phyloP scores from a whole-genome alignment of 2,329 filamentous ascomycete genomes.

The Sclerotiophoma versabilis region DNA sequence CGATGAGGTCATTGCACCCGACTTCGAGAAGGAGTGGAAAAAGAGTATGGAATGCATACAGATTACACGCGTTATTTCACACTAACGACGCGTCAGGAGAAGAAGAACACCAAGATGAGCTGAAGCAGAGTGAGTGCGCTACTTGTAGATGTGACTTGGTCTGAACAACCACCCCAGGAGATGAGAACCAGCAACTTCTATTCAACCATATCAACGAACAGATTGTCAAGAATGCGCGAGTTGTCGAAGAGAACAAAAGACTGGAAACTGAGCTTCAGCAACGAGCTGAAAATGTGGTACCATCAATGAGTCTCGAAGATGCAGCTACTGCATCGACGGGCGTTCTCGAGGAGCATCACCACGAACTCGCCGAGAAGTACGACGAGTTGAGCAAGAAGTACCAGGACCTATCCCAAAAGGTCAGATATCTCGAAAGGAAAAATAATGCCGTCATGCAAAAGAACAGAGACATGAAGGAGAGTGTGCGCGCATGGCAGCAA shows the following conservation, averaged over 20 bases:
- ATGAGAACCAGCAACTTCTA: conserved; percentile 39
- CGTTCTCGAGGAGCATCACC: conserved; percentile 34
- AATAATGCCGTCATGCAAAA: conserved; percentile 44
- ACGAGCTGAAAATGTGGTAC: conserved; percentile 5
- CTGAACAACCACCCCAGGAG: conserved; percentile 24
- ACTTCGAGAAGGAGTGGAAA: conserved; percentile 44
- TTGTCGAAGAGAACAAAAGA: conserved; percentile 34
- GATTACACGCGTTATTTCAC: neutral
- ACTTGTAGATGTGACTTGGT: neutral
- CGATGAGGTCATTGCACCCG: conserved; percentile 45
- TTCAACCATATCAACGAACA: conserved; percentile 36
- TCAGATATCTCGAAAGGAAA: conserved; percentile 45
- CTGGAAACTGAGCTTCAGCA: conserved; percentile 28
- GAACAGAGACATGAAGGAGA: conserved; percentile 51
- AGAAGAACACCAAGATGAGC: conserved; percentile 30
- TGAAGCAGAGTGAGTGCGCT: conserved; percentile 36
- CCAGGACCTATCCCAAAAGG: conserved; percentile 34
- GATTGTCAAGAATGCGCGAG: conserved; percentile 33
- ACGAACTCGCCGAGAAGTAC: conserved; percentile 38
- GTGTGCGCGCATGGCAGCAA: conserved; percentile 47
- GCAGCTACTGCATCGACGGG: neutral
- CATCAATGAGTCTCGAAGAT: conserved; percentile 5
- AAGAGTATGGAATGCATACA: conserved; percentile 30
- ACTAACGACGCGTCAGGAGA: conserved; percentile 28
- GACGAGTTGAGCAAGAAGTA: conserved; percentile 43